Percentiles rank a stretch among this genome's conserved stretches.
phyloP scores from a whole-genome alignment of 2,329 filamentous ascomycete species.

The Bisporella sp. region DNA sequence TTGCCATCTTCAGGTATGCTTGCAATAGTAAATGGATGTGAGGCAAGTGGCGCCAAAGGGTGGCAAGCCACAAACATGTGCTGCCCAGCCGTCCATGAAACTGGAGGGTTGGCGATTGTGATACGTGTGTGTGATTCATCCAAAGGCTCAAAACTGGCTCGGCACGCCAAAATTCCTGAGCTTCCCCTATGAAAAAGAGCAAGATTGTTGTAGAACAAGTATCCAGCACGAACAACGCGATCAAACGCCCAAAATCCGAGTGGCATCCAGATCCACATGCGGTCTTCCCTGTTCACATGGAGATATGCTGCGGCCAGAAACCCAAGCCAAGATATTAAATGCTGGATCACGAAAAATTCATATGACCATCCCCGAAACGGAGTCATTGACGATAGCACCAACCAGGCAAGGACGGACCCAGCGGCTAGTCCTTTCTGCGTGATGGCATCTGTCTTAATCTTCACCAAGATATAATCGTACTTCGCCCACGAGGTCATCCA shows the following conservation, averaged over 20 bases:
- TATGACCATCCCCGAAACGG: conserved; percentile 60
- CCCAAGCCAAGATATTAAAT: conserved; percentile 45
- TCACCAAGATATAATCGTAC: conserved; percentile 17
- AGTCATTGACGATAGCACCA: conserved; percentile 53
- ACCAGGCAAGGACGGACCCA: conserved; percentile 61
- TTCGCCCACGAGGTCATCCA: conserved; percentile 18
- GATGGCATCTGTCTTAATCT: conserved; percentile 21
- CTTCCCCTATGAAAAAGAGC: neutral
- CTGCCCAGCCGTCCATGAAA: conserved; percentile 55
- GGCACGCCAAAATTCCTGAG: neutral
- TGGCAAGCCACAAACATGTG: conserved; percentile 56
- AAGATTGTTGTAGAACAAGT: neutral
- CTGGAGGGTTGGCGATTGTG: conserved; percentile 45
- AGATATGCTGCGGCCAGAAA: conserved; percentile 26
- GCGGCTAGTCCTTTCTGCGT: conserved; percentile 49
- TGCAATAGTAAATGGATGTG: conserved; percentile 58
- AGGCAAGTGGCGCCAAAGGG: conserved; percentile 48
- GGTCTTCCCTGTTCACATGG: neutral
- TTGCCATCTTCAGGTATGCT: conserved; percentile 47
- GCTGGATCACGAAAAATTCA: conserved; percentile 64
- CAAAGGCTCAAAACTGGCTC: conserved; percentile 34
- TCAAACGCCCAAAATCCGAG: neutral
- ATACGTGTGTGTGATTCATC: conserved; percentile 49
- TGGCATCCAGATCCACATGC: neutral
- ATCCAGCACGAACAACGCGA: neutral